A percentile compares a stretch with the other conserved stretches of the same genome.
These are phyloP conservation scores for Corynespora cassiicola DNA, from an alignment of 2,329 filamentous ascomycete species.

Conservation along the genomic window DNA sequence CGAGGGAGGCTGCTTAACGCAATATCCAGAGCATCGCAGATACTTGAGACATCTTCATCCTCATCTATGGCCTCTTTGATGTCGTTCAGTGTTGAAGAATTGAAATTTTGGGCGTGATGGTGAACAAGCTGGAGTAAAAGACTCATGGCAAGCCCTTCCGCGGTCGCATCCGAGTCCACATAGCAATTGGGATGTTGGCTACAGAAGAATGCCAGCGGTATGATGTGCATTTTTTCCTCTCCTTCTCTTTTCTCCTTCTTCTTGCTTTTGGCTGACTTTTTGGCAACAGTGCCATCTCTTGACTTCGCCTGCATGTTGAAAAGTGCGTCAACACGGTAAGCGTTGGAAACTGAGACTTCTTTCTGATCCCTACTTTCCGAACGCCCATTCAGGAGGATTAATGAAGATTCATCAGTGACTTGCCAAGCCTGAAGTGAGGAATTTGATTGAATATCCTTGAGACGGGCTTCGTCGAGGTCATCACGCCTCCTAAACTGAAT, in stretches of 20 bases:
- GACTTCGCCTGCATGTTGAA: too few species aligned
- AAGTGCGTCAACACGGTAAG: too few species aligned
- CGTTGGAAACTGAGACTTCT: constrained; percentile 6
- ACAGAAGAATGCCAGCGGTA: constrained; percentile 12
- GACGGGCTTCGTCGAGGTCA: constrained; percentile 2
- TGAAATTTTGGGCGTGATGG: too few species aligned
- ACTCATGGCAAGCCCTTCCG: constrained; percentile 11
- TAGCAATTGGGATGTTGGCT: constrained; percentile 7
- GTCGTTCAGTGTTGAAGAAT: too few species aligned
- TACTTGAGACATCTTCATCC: too few species aligned
- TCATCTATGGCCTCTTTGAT: too few species aligned
- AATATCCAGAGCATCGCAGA: too few species aligned
- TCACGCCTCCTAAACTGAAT: too few species aligned
- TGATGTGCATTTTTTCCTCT: background rate
- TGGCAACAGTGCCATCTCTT: too few species aligned
- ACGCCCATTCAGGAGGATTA: constrained; percentile 7
- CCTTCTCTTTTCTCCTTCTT: background rate
- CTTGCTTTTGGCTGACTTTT: too few species aligned
- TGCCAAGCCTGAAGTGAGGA: constrained; percentile 8
- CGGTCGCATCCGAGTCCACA: constrained; percentile 3
- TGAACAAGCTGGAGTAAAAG: constrained; percentile 11
- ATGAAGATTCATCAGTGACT: constrained; percentile 7
- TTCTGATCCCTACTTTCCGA: constrained; percentile 2
- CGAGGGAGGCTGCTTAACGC: too few species aligned
- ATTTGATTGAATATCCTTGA: constrained; percentile 2